Evolutionary conservation across 2,329 filamentous ascomycete genomes (phyloP).

Genomic region (Ilyonectria sp.): DNA sequence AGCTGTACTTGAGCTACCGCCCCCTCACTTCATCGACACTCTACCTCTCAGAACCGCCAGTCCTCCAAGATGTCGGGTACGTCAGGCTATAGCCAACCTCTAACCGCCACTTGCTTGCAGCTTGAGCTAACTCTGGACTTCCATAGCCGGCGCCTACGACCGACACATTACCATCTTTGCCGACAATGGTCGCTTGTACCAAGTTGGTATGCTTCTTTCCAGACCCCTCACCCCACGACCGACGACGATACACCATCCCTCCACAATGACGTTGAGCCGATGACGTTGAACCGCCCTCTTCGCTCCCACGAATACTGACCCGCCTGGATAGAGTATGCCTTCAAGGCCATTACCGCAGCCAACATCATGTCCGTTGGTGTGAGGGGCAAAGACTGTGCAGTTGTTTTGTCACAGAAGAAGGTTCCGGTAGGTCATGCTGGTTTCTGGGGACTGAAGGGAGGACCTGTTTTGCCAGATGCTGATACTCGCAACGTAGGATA

Average conservation of each 20-base stretch:
- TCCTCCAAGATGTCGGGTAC: slow-evolving; percentile 68
- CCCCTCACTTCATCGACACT: slow-evolving; percentile 22
- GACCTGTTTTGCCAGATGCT: slow-evolving; percentile 31
- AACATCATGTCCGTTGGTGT: slow-evolving; percentile 99
- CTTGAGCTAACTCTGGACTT: slow-evolving; percentile 48
- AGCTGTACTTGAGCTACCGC: slow-evolving; percentile 35
- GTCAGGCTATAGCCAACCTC: slow-evolving; percentile 45
- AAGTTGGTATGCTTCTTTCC: slow-evolving; percentile 85
- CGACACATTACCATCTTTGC: slow-evolving; percentile 99
- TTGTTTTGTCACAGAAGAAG: slow-evolving; percentile 99
- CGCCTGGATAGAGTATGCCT: slow-evolving; percentile 88
- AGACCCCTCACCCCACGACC: slow-evolving; percentile 14
- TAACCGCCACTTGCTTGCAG: slow-evolving; percentile 25
- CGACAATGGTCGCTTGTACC: slow-evolving; percentile 96
- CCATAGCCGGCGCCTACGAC: slow-evolving; percentile 84
- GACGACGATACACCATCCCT: slow-evolving; percentile 34
- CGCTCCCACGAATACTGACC: slow-evolving; percentile 42
- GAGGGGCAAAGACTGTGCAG: slow-evolving; percentile 95
- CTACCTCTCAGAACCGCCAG: slow-evolving; percentile 35
- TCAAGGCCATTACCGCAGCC: slow-evolving; percentile 99
- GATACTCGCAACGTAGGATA: slow-evolving; percentile 76
- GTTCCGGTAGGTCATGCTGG: slow-evolving; percentile 81
- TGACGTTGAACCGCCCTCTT: slow-evolving; percentile 16
- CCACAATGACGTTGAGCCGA: slow-evolving; percentile 34
- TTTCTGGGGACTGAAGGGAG: background rate